Conservation (phyloP, 2,329 filamentous ascomycete species). For the Sarocladium brachiariae region DNA sequence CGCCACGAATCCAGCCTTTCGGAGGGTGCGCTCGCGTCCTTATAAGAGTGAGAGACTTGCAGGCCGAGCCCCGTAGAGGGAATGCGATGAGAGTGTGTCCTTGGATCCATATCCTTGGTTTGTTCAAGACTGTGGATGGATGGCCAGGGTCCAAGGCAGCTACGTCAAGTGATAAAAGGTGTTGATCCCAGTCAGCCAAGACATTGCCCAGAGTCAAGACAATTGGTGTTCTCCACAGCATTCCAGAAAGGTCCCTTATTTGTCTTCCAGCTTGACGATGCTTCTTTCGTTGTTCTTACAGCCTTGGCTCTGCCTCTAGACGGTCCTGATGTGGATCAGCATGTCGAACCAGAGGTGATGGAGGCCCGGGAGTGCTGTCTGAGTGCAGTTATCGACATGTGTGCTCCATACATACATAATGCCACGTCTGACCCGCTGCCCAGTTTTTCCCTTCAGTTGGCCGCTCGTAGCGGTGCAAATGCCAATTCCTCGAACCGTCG, state of each 20-base stretch:
- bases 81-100: too few relatives aligned
- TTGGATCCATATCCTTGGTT: background rate
- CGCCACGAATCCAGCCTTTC: too few relatives aligned
- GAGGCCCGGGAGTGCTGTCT: background rate
- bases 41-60: too few relatives aligned
- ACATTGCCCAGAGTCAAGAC: background rate
- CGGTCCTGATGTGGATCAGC: background rate
- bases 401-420: too few relatives aligned
- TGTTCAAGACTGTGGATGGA: background rate
- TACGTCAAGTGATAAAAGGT: background rate
- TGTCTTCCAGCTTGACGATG: too few relatives aligned
- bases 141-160: background rate
- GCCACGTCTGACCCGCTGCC: background rate
- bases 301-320: background rate
- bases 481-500: too few relatives aligned
- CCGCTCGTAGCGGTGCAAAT: background rate
- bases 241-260: background rate
- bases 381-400: too few relatives aligned
- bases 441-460: background rate
- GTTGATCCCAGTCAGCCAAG: constrained; percentile 1
- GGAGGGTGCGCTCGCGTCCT: too few relatives aligned
- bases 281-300: background rate
- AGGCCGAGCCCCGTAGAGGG: too few relatives aligned
- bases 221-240: background rate
- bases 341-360: background rate